Conservation (phyloP, 306 rosid genomes). For the Prunus kanzakura region DNA sequence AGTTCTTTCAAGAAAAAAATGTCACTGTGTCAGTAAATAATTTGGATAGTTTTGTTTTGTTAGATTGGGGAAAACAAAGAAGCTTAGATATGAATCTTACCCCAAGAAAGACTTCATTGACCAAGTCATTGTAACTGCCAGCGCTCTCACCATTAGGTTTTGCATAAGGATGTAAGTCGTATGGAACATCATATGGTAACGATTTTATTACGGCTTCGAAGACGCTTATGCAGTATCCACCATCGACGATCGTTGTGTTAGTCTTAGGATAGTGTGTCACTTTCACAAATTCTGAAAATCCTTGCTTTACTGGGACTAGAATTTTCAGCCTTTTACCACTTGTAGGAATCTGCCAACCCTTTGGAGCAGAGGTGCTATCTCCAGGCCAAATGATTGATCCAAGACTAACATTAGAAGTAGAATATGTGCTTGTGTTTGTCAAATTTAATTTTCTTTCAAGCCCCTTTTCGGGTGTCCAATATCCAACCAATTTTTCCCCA, state of each 20-base stretch:
- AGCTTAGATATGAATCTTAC: conserved; percentile 6
- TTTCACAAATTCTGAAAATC: conserved; percentile 3
- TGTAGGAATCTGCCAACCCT: conserved; percentile 29
- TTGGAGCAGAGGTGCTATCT: conserved; percentile 13
- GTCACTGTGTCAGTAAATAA: not conserved
- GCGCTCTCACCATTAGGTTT: not conserved
- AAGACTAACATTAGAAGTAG: not conserved
- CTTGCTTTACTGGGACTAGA: conserved; percentile 18
- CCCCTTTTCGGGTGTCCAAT: conserved; percentile 10
- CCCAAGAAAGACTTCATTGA: conserved; percentile 13
- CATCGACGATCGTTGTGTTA: not conserved
- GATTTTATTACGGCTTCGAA: conserved; percentile 4
- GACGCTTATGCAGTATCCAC: conserved; percentile 26
- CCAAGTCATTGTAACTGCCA: conserved; percentile 23
- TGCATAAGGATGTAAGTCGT: conserved; percentile 17
- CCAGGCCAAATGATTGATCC: conserved; percentile 36
- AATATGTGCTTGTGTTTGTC: not conserved
- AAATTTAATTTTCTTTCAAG: not conserved
- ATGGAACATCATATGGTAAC: conserved; percentile 15
- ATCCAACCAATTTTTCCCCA: not conserved
- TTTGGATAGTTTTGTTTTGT: not conserved
- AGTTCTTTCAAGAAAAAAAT: conserved; percentile 1
- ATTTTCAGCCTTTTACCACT: conserved; percentile 14
- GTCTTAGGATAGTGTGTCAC: not conserved
- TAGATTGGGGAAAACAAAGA: not conserved